Conservation (phyloP, 768 basidiomycete species). For the Termitomyces sp. region DNA sequence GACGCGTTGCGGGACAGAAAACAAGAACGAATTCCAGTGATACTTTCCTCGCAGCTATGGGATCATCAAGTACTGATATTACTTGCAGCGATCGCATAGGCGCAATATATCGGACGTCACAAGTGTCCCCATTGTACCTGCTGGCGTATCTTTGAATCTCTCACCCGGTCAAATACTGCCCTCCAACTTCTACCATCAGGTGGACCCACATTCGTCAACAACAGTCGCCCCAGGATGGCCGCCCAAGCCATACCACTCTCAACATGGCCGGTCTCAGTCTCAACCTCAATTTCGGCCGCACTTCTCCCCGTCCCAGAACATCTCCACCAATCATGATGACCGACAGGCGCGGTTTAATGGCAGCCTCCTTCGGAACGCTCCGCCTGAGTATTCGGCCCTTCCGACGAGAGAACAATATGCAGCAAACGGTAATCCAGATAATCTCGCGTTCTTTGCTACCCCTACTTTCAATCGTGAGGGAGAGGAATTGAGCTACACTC, state of each 20-base stretch:
- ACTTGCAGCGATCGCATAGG: not conserved
- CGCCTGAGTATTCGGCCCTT: slow-evolving; percentile 9
- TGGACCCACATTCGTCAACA: not conserved
- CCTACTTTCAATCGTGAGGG: not conserved
- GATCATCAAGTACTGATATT: not conserved
- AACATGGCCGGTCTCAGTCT: slow-evolving; percentile 2
- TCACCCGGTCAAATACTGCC: slow-evolving; percentile 53
- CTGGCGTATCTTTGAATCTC: slow-evolving; percentile 43
- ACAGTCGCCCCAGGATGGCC: slow-evolving; percentile 6
- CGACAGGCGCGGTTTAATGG: not conserved
- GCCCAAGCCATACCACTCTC: slow-evolving; percentile 1
- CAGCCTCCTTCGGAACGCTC: not conserved
- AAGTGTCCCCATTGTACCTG: slow-evolving; percentile 22
- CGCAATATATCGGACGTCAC: slow-evolving; percentile 3
- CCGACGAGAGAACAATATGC: not conserved
- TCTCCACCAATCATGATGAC: not conserved
- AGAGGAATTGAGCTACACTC: not conserved
- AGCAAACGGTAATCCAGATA: not conserved
- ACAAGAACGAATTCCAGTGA: slow-evolving; percentile 6
- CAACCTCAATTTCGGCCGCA: slow-evolving; percentile 5
- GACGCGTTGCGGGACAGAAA: not conserved
- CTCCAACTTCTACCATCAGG: slow-evolving; percentile 19
- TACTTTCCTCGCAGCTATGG: not conserved
- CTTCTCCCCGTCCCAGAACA: not conserved
- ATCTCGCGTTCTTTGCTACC: not conserved